phyloP scores from a whole-genome alignment of 164 flowering plant species.

The Vitis amurensis region DNA sequence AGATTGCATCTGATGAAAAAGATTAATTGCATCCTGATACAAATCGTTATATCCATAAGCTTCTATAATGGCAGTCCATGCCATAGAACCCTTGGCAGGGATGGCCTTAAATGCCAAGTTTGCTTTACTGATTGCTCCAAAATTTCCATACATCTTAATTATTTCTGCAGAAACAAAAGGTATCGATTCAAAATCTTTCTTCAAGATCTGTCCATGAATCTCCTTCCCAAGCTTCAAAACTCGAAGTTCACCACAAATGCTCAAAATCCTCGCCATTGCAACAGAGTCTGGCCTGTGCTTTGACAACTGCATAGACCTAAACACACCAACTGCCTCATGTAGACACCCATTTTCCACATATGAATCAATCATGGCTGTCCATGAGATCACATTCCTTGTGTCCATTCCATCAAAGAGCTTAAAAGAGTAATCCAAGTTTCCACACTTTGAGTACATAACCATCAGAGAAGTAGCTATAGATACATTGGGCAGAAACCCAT shows the following conservation, averaged over 20 bases:
- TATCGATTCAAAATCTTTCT: conserved; percentile 43
- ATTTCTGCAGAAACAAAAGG: conserved; percentile 72
- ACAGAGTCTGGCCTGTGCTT: conserved; percentile 81
- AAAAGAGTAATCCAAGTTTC: conserved; percentile 35
- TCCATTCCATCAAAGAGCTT: conserved; percentile 61
- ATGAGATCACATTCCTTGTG: conserved; percentile 64
- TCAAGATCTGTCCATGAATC: conserved; percentile 73
- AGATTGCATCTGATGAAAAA: conserved; percentile 45
- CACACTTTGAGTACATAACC: conserved; percentile 84
- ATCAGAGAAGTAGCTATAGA: conserved; percentile 73
- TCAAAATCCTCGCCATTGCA: conserved; percentile 54
- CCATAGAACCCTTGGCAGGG: conserved; percentile 58
- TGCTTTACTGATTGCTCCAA: conserved; percentile 44
- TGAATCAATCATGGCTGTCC: conserved; percentile 92
- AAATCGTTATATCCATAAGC: conserved; percentile 51
- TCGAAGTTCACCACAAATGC: conserved; percentile 45
- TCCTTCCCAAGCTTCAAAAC: conserved; percentile 66
- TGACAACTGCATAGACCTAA: conserved; percentile 72
- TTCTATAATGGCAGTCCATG: conserved; percentile 80
- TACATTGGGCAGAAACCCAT: conserved; percentile 63
- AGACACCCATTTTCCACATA: conserved; percentile 39
- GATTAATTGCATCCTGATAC: conserved; percentile 53
- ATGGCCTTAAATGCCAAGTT: conserved; percentile 47
- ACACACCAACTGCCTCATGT: conserved; percentile 51
- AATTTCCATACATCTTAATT: conserved; percentile 71